Evolutionary conservation across 805 yeast genomes (phyloP), one percentile per base, ranked within the genome.

Genomic region (baker's yeast (Saccharomyces cerevisiae)): DNA sequence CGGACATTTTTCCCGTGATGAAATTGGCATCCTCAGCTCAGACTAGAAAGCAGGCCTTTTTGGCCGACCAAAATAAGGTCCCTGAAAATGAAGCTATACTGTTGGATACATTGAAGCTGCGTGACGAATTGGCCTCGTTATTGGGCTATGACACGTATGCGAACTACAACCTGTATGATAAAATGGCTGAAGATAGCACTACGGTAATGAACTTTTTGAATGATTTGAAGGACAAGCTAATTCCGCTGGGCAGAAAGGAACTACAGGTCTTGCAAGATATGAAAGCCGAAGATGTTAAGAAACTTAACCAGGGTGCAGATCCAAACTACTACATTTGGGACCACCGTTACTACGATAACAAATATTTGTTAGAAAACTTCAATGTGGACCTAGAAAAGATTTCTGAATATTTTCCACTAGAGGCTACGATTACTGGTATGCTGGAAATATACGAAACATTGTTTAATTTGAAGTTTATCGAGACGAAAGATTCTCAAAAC

Each of bases 361-460:
- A 79, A 66, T 76, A 82, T 68, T 74, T 88, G 53, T 89, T 87
- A 68, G 77, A 76, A 52, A 80, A 85, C 54, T 87, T 81, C 70
- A 75, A 83, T 62, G 89, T 89, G 32, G 92, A 89, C 65, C 81
- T 83, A 56, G 79, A 79, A 54, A 80, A 81, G 61, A 83, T 89
- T 56, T 74, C 89, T 5, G 90, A 89, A 66, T 89, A 81, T 66
- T 89, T 87, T 75, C 94, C 96, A 47, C 71, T 87, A 68, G 80
- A 82, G 49, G 74, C 79, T 14, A 84, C 94, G 2, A 79, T 88
- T 52, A 65, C 69, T 27, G 81, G 83, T 55, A 88, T 89, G 94
- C 73, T 89, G 53, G 72, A 74, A 8, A 79, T 88, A 58, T 89
- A 85, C 67, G 92, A 85, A 67, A 75, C 73, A 1, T 75, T 89